phyloP scores from a whole-genome alignment of 192 early-diverging fungal genomes.

The Linnemannia exigua region DNA sequence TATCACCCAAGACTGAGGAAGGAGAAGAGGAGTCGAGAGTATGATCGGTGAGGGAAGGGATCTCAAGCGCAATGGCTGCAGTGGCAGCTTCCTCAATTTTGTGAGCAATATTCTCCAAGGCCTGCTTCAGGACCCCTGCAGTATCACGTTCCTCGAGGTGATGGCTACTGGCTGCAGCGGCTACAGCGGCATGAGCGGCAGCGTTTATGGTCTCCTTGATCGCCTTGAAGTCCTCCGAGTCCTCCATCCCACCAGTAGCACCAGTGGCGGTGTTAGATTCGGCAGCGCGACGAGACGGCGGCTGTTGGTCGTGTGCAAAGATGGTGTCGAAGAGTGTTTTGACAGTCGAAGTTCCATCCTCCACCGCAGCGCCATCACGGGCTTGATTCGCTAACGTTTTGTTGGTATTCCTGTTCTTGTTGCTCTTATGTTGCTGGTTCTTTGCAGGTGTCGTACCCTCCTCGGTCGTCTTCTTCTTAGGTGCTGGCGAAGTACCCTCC shows the following conservation, averaged over 20 bases:
- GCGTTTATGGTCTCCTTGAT: neutral
- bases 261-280: neutral
- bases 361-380: neutral
- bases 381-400: neutral
- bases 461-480: neutral
- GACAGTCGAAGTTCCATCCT: neutral
- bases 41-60: neutral
- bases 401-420: neutral
- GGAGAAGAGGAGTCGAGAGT: neutral
- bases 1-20: neutral
- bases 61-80: conserved; percentile 1
- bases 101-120: neutral
- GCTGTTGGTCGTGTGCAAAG: neutral
- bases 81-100: neutral
- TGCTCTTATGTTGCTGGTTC: neutral
- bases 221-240: neutral
- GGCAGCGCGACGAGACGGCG: no score
- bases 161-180: neutral
- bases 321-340: conserved; percentile 3
- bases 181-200: neutral
- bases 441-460: neutral
- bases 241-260: neutral
- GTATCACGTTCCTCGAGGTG: neutral
- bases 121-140: neutral
- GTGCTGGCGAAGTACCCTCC: neutral